These are phyloP conservation scores for Paradendryphiella salina DNA, from an alignment of 2,329 filamentous ascomycete genomes.

Conservation along the genomic window DNA sequence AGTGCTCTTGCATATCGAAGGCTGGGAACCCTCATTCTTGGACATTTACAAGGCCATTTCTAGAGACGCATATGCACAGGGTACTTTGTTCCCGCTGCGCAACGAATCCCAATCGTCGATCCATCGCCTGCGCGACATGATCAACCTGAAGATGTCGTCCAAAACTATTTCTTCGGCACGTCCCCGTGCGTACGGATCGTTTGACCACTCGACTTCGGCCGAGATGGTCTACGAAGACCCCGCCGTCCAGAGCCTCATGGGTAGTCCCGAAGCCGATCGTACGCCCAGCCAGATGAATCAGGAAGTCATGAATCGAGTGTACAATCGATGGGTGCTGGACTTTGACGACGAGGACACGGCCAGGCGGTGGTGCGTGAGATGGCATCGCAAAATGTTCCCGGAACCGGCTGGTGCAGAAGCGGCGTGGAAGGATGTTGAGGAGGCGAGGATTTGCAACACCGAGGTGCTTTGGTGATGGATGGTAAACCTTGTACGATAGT, in stretches of 20 bases:
- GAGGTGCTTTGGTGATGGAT: conserved; percentile 54
- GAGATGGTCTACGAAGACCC: conserved; percentile 22
- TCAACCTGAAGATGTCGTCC: conserved; percentile 29
- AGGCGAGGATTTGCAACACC: conserved; percentile 50
- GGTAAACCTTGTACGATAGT: background rate
- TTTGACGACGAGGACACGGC: conserved; percentile 61
- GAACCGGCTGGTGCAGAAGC: conserved; percentile 13
- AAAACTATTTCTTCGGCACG: conserved; percentile 23
- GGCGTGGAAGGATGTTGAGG: conserved; percentile 39
- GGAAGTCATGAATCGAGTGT: conserved; percentile 44
- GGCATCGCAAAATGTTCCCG: conserved; percentile 56
- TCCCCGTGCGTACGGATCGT: conserved; percentile 26
- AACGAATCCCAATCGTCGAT: conserved; percentile 28
- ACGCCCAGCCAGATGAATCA: conserved; percentile 23
- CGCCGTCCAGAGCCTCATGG: conserved; percentile 20
- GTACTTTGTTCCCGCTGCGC: conserved; percentile 35
- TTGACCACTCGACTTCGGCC: background rate
- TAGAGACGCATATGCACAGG: conserved; percentile 38
- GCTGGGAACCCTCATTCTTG: conserved; percentile 36
- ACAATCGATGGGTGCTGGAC: conserved; percentile 57
- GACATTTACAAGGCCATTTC: conserved; percentile 37
- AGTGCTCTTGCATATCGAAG: conserved; percentile 43
- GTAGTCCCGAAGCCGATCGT: conserved; percentile 9
- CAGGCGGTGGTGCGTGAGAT: conserved; percentile 55
- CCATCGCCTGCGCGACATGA: conserved; percentile 35